Evolutionary conservation across 768 basidiomycete genomes (phyloP).

Genomic region (Punctularia strigosozonata): DNA sequence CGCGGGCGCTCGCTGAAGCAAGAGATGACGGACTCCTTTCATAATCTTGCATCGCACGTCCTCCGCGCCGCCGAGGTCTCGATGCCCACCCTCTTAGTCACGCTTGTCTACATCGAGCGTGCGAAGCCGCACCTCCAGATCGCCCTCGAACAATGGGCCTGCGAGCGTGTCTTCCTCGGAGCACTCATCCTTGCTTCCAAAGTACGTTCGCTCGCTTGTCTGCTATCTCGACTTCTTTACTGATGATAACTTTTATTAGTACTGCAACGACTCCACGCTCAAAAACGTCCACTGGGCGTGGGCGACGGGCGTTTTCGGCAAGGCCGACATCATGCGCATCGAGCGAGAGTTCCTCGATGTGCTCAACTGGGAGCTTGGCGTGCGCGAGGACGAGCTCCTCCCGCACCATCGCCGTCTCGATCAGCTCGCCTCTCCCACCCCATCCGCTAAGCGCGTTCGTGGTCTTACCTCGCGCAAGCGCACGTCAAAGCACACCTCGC

Average conservation of each 20-base stretch:
- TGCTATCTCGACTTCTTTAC: not conserved
- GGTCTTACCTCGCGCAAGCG: too few relatives aligned
- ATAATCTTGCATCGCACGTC: too few relatives aligned
- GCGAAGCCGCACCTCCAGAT: conserved; percentile 74
- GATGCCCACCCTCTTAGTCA: conserved; percentile 52
- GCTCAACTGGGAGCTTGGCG: conserved; percentile 59
- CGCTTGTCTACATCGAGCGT: conserved; percentile 68
- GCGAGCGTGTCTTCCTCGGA: conserved; percentile 85
- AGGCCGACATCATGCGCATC: conserved; percentile 69
- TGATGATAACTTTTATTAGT: conserved; percentile 26
- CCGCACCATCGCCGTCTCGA: conserved; percentile 26
- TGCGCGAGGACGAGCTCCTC: conserved; percentile 55
- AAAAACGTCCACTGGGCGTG: conserved; percentile 89
- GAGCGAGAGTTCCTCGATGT: conserved; percentile 77
- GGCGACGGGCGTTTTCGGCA: conserved; percentile 76
- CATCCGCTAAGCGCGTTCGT: conserved; percentile 9
- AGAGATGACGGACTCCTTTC: too few relatives aligned
- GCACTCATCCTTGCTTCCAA: conserved; percentile 84
- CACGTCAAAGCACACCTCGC: too few relatives aligned
- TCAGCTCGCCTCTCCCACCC: conserved; percentile 18
- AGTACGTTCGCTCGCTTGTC: conserved; percentile 29
- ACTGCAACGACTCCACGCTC: conserved; percentile 79
- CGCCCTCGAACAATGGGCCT: conserved; percentile 74
- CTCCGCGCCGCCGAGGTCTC: conserved; percentile 64
- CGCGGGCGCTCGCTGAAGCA: conserved; percentile 44